Percentiles rank a stretch among this genome's conserved stretches.
Conservation (phyloP, 2,329 filamentous ascomycete genomes). For the Teratosphaeria viscida region DNA sequence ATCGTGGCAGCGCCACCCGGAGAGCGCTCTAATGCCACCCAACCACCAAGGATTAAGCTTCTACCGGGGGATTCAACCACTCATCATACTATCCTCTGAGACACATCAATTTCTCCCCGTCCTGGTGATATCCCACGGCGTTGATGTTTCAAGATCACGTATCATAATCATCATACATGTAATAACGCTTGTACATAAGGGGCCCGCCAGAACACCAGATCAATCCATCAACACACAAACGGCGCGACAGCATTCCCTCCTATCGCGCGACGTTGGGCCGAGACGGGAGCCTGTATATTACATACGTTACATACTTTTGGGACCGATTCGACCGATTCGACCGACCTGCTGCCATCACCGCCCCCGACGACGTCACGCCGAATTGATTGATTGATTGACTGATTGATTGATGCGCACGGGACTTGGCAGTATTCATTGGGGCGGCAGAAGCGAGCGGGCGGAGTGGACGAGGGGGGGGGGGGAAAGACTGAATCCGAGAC, state of each 20-base stretch:
- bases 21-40: background rate
- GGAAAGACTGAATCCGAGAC: background rate
- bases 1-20: background rate
- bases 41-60: background rate
- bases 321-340: too few species aligned
- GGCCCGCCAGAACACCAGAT: too few species aligned
- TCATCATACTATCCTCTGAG: background rate
- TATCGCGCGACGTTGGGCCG: background rate
- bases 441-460: background rate
- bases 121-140: background rate
- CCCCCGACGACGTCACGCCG: background rate
- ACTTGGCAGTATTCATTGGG: too few species aligned
- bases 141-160: background rate
- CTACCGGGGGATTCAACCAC: background rate
- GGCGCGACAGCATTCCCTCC: too few species aligned
- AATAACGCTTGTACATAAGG: background rate
- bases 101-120: background rate
- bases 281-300: background rate
- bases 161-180: background rate
- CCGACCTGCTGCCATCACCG: too few species aligned
- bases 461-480: background rate
- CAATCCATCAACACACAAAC: too few species aligned
- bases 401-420: background rate
- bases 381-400: background rate
- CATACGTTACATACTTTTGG: too few species aligned